These are phyloP conservation scores for Rhinocladiella similis DNA, from an alignment of 2,329 filamentous ascomycete genomes.

Conservation along the genomic window DNA sequence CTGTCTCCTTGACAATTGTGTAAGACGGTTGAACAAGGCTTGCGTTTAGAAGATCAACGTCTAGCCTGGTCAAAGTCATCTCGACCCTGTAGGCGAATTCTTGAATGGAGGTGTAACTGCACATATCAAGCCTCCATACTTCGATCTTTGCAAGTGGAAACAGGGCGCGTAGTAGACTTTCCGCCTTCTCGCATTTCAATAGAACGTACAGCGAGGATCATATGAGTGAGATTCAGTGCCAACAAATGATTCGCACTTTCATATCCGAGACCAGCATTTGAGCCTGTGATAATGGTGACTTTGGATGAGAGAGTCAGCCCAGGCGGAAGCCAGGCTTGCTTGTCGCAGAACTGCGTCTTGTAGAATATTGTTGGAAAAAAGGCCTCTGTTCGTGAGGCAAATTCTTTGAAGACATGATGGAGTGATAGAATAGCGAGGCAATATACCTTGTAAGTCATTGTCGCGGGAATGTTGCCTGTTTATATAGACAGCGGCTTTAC, in stretches of 20 bases:
- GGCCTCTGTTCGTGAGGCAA: too few relatives aligned
- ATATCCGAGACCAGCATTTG: slow-evolving; percentile 48
- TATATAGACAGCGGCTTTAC: too few relatives aligned
- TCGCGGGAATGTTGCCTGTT: too few relatives aligned
- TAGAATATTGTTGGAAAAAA: too few relatives aligned
- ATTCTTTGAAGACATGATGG: too few relatives aligned
- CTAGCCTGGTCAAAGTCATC: slow-evolving; percentile 31
- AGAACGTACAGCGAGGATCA: slow-evolving; percentile 48
- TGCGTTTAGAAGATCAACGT: slow-evolving; percentile 50
- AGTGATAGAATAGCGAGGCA: too few relatives aligned
- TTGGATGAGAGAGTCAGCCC: too few relatives aligned
- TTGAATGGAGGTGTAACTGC: slow-evolving; percentile 39
- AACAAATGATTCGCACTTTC: slow-evolving; percentile 46
- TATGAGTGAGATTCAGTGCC: slow-evolving; percentile 37
- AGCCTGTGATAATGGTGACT: slow-evolving; percentile 46
- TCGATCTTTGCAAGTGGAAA: slow-evolving; percentile 30
- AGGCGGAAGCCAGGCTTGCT: too few relatives aligned
- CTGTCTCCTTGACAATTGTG: slow-evolving; percentile 15
- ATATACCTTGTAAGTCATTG: too few relatives aligned
- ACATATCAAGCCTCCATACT: slow-evolving; percentile 49
- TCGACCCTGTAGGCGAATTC: slow-evolving; percentile 31
- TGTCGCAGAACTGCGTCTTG: too few relatives aligned
- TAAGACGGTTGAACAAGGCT: slow-evolving; percentile 34
- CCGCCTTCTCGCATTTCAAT: slow-evolving; percentile 45
- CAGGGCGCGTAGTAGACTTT: slow-evolving; percentile 36